Evolutionary conservation across 192 early-diverging fungal genomes (phyloP), one percentile per base, ranked within the genome.

Genomic region (Podila epigama): DNA sequence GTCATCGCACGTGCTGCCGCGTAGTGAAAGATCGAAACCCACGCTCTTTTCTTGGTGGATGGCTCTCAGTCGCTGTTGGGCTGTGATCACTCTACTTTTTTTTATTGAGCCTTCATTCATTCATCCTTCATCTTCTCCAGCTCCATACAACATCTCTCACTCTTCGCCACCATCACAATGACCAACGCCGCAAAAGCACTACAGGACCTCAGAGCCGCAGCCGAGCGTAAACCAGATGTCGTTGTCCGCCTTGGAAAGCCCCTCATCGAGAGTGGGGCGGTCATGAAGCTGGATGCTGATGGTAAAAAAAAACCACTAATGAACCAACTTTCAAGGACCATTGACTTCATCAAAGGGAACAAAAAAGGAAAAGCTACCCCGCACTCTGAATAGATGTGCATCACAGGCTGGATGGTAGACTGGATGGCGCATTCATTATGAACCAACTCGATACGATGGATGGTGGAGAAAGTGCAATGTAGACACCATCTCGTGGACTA

Each of bases 131-230:
- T 44, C 42, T 5, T 25, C 25, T 8, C 27, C 9, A 11, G 25
- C 50, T 33, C 58, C 20, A 8, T 29, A 7, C 51, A 34, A 10
- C 39, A 27, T 18, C 15, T 69, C 35, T 29, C 58, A 8, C 28
- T 29, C 55, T 57, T 33, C 29, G 2, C 29, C 64, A 33, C 53
- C 16, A 27, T 31, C n/a, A 18, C 35, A n/a, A 75, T 75, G 71
- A 65, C 67, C 58, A 70, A 61, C 77, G 75, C 79, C 27, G 59
- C 70, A 39, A 63, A 69, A 63, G 75, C 68, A 63, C 82, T 83
- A 33, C 82, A 83, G 48, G 82, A 83, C 44, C 56, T 83, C 44
- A 58, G 82, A 25, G 75, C 79, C 35, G 69, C 80, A 25, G 82
- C 79, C 10, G 79, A 83, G 58, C 66, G 82, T 40, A 84, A 81